phyloP scores from a whole-genome alignment of 176 grass and related monocot species.

The Triticum monococcum region DNA sequence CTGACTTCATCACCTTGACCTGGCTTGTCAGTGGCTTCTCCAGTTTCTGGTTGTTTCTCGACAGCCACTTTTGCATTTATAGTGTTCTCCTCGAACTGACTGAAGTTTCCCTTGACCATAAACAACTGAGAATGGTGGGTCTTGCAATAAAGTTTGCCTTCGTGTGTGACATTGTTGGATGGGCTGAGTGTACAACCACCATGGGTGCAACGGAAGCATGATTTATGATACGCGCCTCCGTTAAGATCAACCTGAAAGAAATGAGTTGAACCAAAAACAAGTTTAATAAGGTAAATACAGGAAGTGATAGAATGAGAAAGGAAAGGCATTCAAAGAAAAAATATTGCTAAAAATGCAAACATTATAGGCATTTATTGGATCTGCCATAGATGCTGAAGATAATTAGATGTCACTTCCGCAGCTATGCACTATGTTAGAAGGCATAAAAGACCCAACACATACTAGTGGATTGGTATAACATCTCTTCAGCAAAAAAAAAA shows the following conservation, averaged over 20 bases:
- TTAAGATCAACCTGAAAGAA: constrained; percentile 67
- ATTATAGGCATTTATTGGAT: background rate
- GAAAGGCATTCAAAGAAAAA: background rate
- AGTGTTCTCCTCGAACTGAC: constrained; percentile 64
- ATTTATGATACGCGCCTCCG: constrained; percentile 81
- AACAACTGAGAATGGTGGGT: constrained; percentile 91
- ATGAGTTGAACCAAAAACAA: background rate
- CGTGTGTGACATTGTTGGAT: constrained; percentile 79
- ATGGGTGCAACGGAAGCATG: constrained; percentile 88
- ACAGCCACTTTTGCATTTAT: constrained; percentile 35
- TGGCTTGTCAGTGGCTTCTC: background rate
- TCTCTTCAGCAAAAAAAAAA: background rate
- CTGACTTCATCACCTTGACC: constrained; percentile 36
- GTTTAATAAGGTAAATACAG: background rate
- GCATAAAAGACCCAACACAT: background rate
- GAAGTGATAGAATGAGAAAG: background rate
- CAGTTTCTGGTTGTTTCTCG: constrained; percentile 36
- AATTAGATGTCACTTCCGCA: background rate
- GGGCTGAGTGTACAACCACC: constrained; percentile 82
- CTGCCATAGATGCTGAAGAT: background rate
- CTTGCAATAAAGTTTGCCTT: constrained; percentile 92
- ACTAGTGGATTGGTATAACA: background rate
- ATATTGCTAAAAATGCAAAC: background rate
- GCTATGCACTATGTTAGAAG: background rate
- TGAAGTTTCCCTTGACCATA: constrained; percentile 92